Base-by-base conservation (phyloP, 441 rosid species). In the Bruguiera hainesii region DNA sequence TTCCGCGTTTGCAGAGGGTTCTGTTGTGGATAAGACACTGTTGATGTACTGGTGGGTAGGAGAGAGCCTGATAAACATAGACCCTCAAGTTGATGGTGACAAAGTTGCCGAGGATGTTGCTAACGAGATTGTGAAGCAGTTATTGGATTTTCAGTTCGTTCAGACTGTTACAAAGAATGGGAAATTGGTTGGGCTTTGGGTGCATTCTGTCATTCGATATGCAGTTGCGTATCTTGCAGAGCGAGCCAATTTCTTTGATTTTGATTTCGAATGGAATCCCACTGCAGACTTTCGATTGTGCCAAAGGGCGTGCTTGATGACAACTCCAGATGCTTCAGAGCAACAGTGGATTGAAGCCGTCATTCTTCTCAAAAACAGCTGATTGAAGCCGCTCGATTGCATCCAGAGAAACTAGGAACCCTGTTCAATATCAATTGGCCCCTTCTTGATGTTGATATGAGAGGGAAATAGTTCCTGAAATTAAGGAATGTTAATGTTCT, bases 21-120 rank as follows among this genome's bases (percentile, higher is more conserved):
- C 73, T 10, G 79, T 63, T 67, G 72, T 87, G n/a, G 78, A 73
- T 31, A 81, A 81, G 73, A 78, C 82, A 51, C 28, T 82, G 59
- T 61, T 82, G 25, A 76, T 69, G 71, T 72, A 74, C 61, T 85
- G 88, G 92, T 83, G 89, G 92, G 50, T 80, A 20, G 88, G 83
- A 9, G 87, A 87, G 56, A 73, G 78, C 0, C 52, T 80, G 7
- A 37, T 82, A 29, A 4, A 0, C 3, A 31, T 80, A 29, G 5
- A 0, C 3, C 68, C 73, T 46, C 2, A 15, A 30, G 50, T 1
- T 6, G 35, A 51, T 19, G 25, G 48, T 39, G 25, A 4, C 25
- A 65, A 26, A 1, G 37, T 26, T 0, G 76, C 75, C 0, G 80
- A 69, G 66, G n/a, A 55, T 2, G 52, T 1, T 31, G 81, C 79